Percentiles rank a stretch among this genome's conserved stretches.
Conservation (phyloP, 208 protist species). For the Leishmania arabica region DNA sequence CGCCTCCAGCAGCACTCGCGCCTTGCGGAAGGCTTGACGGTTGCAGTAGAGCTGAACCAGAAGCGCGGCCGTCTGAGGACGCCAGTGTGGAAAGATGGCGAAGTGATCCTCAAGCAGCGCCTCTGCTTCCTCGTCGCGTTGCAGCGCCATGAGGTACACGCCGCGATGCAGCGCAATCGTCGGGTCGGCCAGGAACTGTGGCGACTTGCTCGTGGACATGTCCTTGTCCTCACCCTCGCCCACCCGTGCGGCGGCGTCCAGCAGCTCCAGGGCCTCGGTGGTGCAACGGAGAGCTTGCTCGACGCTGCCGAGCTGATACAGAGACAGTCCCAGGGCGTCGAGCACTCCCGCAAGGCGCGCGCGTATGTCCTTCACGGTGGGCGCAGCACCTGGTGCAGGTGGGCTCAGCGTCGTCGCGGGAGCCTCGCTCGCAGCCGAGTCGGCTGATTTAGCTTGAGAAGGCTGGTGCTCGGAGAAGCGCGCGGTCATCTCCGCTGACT, state of each 20-base stretch:
- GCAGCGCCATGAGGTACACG: conserved; percentile 81
- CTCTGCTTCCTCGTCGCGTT: conserved; percentile 84
- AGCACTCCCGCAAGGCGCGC: conserved; percentile 71
- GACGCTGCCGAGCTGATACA: conserved; percentile 71
- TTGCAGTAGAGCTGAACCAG: conserved; percentile 82
- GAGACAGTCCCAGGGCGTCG: conserved; percentile 74
- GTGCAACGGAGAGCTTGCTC: conserved; percentile 79
- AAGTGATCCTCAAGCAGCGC: conserved; percentile 57
- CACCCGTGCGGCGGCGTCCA: conserved; percentile 7
- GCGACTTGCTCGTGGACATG: not conserved
- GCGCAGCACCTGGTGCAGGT: not conserved
- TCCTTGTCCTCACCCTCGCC: not conserved
- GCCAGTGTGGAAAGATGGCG: conserved; percentile 35
- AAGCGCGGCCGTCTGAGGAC: conserved; percentile 53
- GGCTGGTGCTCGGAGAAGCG: not conserved
- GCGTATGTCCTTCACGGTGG: conserved; percentile 43
- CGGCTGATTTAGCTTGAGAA: no score
- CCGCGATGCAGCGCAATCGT: conserved; percentile 70
- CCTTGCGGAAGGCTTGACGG: conserved; percentile 75
- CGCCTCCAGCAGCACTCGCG: conserved; percentile 62
- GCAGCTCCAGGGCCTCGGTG: conserved; percentile 67
- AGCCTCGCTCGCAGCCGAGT: not conserved
- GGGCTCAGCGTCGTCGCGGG: not conserved
- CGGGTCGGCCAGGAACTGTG: conserved; percentile 31
- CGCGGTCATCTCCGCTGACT: not conserved